Base-by-base conservation (phyloP, 2,329 filamentous ascomycete species). In the Aureobasidium sp. region DNA sequence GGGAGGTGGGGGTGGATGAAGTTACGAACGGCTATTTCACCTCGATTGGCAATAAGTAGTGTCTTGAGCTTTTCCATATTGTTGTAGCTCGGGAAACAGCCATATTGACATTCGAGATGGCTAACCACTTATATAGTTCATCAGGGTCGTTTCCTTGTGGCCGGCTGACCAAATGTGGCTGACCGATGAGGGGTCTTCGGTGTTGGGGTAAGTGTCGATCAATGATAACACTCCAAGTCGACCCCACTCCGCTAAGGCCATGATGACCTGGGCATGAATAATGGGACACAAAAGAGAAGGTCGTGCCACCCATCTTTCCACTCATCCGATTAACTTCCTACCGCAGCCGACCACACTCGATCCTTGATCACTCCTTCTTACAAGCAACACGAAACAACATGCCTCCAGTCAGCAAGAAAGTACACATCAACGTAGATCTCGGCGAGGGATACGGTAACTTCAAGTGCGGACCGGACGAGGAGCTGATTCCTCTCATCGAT, bases 401-500 rank as follows among this genome's bases (percentile, higher is more conserved):
- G 79, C 70, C 75, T 11, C 76, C 78, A 11, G 78, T 81, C 67
- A 77, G 78, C 64, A 76, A 79, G 66, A 79, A 79, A 66, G 79
- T 81, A 16, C 74, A 80, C 64, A 80, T 82, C 68, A 82, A 82
- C 64, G 78, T 79, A 59, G 80, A 82, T 66, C 75, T 82, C 61
- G 80, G 80, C 7, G 80, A 82, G 68, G 79, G 76, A 5, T 81
- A 80, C 62, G 80, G 80, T 44, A 78, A 78, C 68, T 78, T 74
- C 72, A 75, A 74, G 62, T 74, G 76, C 68, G 82, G 82, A 21
- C 82, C 83, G 4, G 84, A 86, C 64, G 79, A 82, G 53, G 82
- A 86, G 61, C 72, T 87, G 14, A 82, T 87, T 62, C 80, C 81
- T 2, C 72, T 84, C 45, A 84, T 86, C 65, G 83, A 86, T 67